Conservation (phyloP, 345 rosid species). For the Adansonia digitata region DNA sequence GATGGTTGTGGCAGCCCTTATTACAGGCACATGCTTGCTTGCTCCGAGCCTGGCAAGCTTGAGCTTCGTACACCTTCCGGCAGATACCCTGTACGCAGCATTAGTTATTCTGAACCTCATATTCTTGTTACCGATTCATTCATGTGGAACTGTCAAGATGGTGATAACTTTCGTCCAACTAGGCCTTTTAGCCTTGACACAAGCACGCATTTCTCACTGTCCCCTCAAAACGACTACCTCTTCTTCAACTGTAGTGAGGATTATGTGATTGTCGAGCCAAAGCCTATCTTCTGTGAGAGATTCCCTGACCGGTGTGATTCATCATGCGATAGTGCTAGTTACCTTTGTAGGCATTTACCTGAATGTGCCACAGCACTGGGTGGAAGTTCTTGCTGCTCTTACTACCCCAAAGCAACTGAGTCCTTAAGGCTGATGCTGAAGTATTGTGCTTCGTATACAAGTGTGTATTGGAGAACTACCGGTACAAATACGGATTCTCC, state of each 20-base stretch:
- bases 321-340: slow-evolving; percentile 80
- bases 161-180: slow-evolving; percentile 60
- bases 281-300: slow-evolving; percentile 75
- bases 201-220: slow-evolving; percentile 70
- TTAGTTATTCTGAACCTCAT: slow-evolving; percentile 84
- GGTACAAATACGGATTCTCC: slow-evolving; percentile 32
- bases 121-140: slow-evolving; percentile 63
- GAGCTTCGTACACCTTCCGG: slow-evolving; percentile 87
- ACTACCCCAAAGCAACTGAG: slow-evolving; percentile 75
- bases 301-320: slow-evolving; percentile 89
- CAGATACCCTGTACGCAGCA: slow-evolving; percentile 55
- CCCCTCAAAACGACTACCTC: slow-evolving; percentile 78
- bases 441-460: slow-evolving; percentile 75
- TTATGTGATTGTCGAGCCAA: slow-evolving; percentile 68
- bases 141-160: slow-evolving; percentile 85
- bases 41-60: slow-evolving; percentile 54
- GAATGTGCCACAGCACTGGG: slow-evolving; percentile 47
- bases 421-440: slow-evolving; percentile 78
- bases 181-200: slow-evolving; percentile 84
- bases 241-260: slow-evolving; percentile 81
- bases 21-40: slow-evolving; percentile 71
- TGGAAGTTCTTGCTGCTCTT: slow-evolving; percentile 71
- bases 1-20: slow-evolving; percentile 91
- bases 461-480: slow-evolving; percentile 75
- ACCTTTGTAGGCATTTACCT: slow-evolving; percentile 85